These are phyloP conservation scores for Phytophthora fragariaefolia DNA, from an alignment of 352 stramenopile genomes.

Conservation along the genomic window DNA sequence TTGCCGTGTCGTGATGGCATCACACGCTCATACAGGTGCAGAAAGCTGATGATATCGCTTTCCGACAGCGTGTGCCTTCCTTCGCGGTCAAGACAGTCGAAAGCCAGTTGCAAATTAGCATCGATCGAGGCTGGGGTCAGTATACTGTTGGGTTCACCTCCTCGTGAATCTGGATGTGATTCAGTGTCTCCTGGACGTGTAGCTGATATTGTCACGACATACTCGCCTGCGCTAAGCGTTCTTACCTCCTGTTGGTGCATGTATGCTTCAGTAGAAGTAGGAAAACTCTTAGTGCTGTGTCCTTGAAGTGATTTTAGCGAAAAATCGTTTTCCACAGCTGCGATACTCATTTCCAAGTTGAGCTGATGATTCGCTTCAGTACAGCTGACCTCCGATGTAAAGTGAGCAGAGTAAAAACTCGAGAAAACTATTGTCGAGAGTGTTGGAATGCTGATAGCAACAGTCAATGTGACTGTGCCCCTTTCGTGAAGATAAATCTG, in stretches of 20 bases:
- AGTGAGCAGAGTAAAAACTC: constrained; percentile 9
- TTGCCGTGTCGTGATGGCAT: constrained; percentile 21
- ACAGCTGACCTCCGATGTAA: neutral
- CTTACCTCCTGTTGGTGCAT: constrained; percentile 26
- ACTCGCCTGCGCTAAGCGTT: constrained; percentile 48
- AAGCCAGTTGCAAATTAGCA: constrained; percentile 48
- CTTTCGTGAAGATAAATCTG: constrained; percentile 15
- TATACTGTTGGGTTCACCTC: neutral
- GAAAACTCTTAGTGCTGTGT: neutral
- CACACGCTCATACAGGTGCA: constrained; percentile 30
- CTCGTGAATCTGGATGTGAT: constrained; percentile 9
- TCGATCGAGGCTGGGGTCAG: constrained; percentile 27
- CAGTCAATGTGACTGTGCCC: constrained; percentile 6
- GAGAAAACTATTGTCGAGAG: constrained; percentile 30
- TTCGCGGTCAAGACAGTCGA: constrained; percentile 56
- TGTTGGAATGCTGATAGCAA: constrained; percentile 27
- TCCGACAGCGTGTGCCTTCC: constrained; percentile 36
- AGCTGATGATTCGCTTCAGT: neutral
- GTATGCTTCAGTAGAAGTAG: neutral
- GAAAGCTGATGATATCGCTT: constrained; percentile 37
- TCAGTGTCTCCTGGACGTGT: constrained; percentile 12
- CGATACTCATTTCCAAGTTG: constrained; percentile 25
- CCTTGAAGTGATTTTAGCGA: constrained; percentile 11
- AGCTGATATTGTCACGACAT: constrained; percentile 41
- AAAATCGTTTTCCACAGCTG: constrained; percentile 35